phyloP scores from a whole-genome alignment of 2,329 filamentous ascomycete genomes.

The Talaromyces sp. region DNA sequence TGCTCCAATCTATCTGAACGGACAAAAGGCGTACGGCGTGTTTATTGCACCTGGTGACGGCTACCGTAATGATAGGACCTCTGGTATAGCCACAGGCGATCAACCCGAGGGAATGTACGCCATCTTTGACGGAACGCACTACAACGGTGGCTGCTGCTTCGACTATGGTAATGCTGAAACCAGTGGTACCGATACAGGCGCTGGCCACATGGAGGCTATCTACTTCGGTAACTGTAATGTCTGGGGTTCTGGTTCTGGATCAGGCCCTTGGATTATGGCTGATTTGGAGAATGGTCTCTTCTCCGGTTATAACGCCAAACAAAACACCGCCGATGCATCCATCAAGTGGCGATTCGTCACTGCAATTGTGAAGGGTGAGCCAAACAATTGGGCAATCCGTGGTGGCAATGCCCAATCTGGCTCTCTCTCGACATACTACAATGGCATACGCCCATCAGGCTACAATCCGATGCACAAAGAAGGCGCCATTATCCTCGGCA shows the following conservation, averaged over 20 bases:
- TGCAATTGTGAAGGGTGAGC: conserved; percentile 9
- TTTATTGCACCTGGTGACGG: conserved; percentile 14
- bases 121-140: conserved; percentile 16
- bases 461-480: conserved; percentile 17
- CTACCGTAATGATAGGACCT: conserved; percentile 8
- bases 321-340: conserved; percentile 5
- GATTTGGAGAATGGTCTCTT: conserved; percentile 15
- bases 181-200: conserved; percentile 11
- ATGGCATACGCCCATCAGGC: conserved; percentile 8
- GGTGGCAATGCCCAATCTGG: conserved; percentile 11
- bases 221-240: conserved; percentile 4
- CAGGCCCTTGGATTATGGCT: conserved; percentile 16
- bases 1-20: conserved; percentile 10
- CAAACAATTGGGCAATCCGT: conserved; percentile 12
- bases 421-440: conserved; percentile 11
- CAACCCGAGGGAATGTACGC: conserved; percentile 15
- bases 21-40: conserved; percentile 12
- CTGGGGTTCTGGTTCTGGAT: conserved; percentile 7
- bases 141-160: conserved; percentile 14
- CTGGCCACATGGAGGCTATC: conserved; percentile 18
- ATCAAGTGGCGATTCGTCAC: conserved; percentile 11
- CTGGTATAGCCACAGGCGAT: conserved; percentile 7
- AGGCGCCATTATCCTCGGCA: conserved; percentile 16
- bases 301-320: not conserved
- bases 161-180: conserved; percentile 17